Evolutionary conservation across 768 basidiomycete species (phyloP).

Genomic region (Phallus indusiatus): DNA sequence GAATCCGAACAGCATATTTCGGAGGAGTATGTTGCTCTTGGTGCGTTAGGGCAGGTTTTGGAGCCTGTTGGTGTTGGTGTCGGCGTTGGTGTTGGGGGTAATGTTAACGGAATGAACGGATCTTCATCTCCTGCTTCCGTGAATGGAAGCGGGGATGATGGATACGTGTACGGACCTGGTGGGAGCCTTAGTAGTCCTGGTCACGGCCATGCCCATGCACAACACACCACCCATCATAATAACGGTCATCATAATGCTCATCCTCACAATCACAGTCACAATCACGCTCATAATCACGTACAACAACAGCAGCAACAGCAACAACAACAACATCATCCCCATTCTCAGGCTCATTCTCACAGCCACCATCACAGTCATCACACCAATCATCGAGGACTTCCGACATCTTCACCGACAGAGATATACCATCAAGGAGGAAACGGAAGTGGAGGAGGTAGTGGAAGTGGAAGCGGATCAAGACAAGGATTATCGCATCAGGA

Average conservation of each 20-base stretch:
- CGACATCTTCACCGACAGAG: neutral
- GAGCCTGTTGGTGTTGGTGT: neutral
- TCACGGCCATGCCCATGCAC: too few species aligned
- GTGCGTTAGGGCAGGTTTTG: conserved; percentile 3
- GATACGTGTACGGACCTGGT: neutral
- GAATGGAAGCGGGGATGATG: neutral
- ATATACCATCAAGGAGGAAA: neutral
- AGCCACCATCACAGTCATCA: too few species aligned
- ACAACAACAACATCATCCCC: too few species aligned
- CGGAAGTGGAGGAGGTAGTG: too few species aligned
- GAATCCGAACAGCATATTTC: neutral
- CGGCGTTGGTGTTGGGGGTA: too few species aligned
- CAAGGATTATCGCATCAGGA: neutral
- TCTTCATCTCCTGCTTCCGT: neutral
- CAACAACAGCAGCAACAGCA: too few species aligned
- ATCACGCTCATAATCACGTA: too few species aligned
- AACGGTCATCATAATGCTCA: too few species aligned
- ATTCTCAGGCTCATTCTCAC: too few species aligned
- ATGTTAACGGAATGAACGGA: neutral
- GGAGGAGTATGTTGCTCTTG: conserved; percentile 2
- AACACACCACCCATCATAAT: too few species aligned
- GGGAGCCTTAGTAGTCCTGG: neutral
- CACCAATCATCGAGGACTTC: neutral
- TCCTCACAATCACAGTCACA: too few species aligned
- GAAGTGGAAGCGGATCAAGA: neutral